Evolutionary conservation across 1,139 yeast genomes (phyloP).

Genomic region (Suhomyces chickasaworum): DNA sequence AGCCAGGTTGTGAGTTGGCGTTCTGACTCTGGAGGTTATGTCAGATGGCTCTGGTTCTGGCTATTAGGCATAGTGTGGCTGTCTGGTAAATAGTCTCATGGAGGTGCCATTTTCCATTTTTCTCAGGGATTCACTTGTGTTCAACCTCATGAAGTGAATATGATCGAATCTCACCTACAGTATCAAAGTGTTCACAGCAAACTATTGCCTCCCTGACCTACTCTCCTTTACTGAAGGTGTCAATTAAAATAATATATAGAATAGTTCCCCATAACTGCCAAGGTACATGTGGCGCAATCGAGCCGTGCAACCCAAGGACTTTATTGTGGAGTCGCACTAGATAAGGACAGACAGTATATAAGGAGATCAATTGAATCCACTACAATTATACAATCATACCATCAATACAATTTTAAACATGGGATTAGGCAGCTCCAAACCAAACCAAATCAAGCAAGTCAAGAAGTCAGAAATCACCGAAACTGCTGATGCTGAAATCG

Average conservation of each 20-base stretch:
- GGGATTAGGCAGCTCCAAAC: conserved; percentile 22
- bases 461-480: conserved; percentile 1
- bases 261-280: background rate
- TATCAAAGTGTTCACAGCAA: too few relatives aligned
- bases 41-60: too few relatives aligned
- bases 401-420: conserved; percentile 10
- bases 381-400: background rate
- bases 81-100: too few relatives aligned
- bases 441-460: background rate
- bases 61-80: too few relatives aligned
- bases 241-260: background rate
- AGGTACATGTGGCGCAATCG: conserved; percentile 1
- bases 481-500: conserved; percentile 1
- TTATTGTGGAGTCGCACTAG: background rate
- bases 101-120: too few relatives aligned
- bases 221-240: background rate
- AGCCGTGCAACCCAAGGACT: background rate
- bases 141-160: too few relatives aligned
- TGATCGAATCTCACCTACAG: too few relatives aligned
- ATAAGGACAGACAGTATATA: background rate
- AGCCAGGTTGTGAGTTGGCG: background rate
- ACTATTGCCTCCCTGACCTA: too few relatives aligned
- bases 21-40: background rate
- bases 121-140: too few relatives aligned
- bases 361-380: background rate